Base-by-base conservation (phyloP, 2,329 filamentous ascomycete species). In the Cladophialophora psammophila region DNA sequence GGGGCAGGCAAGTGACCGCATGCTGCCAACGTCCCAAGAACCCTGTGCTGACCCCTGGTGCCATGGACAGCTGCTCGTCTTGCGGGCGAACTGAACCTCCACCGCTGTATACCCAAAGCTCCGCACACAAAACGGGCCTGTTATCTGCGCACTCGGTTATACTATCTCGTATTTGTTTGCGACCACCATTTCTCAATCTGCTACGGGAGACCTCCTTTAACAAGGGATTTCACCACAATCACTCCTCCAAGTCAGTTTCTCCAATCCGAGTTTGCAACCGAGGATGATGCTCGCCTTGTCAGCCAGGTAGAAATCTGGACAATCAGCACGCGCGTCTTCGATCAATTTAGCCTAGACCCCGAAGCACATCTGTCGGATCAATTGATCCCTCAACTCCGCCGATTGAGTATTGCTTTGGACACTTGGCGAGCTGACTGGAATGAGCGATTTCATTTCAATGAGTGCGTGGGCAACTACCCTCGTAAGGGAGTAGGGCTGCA, bases 161-260 rank as follows among this genome's bases (percentile, higher is more conserved):
- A 86, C 86, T 89, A 88, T 74, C 74, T 88, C 36, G 76, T 88
- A 1, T 90, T 88, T 71, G 85, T 89, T 1, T 89, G 87, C 73
- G 88, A 90, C 71, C 87, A 88, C 67, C 88, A 90, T 74, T 85
- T 89, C 32, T 87, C 86, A 10, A 88, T 87, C 15, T 76, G 87
- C 0, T 88, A 89, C 61, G 85, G 86, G 1, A 80, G 87, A 2
- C 85, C 85, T 1, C 83, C 85, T 0, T 82, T 88, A 12, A 84
- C 88, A 0, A 83, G 85, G 32, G 86, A 88, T 57, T 86, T 88
- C 64, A 75, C 79, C 15, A 82, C 84, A 0, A 85, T 88, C 45
- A 82, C 85, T 53, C 84, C 85, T 3, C 85, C 85, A 77, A 85
- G 87, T 57, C 78, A 80, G 0, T 85, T 88, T 52, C 75, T 87